These are phyloP conservation scores for Chaetomidium leptoderma DNA, from an alignment of 495 filamentous ascomycete species.

Conservation along the genomic window DNA sequence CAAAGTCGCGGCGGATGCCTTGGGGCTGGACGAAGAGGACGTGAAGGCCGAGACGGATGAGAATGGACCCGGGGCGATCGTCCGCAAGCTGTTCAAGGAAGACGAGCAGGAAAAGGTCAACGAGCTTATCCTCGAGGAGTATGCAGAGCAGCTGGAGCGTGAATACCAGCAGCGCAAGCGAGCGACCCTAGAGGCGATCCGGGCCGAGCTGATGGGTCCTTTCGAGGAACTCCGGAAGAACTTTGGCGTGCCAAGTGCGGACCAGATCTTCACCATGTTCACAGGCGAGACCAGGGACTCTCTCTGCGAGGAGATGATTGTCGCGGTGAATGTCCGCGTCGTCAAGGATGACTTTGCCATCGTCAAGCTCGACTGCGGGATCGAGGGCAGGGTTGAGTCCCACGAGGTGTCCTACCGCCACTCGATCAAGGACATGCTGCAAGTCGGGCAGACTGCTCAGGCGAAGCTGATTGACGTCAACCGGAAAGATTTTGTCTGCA, in stretches of 20 bases:
- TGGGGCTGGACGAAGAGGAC: conserved; percentile 95
- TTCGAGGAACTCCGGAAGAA: conserved; percentile 90
- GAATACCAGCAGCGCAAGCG: conserved; percentile 93
- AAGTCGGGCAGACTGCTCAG: conserved; percentile 73
- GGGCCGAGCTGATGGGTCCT: conserved; percentile 83
- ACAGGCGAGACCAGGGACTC: conserved; percentile 88
- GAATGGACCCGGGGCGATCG: conserved; percentile 79
- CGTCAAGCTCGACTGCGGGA: conserved; percentile 86
- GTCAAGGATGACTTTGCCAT: conserved; percentile 89
- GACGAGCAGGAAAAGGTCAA: conserved; percentile 92
- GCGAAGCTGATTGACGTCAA: conserved; percentile 85
- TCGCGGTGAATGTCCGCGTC: conserved; percentile 81
- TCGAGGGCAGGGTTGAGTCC: conserved; percentile 78
- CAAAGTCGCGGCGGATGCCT: conserved; percentile 96
- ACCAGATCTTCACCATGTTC: conserved; percentile 94
- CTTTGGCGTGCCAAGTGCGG: conserved; percentile 63
- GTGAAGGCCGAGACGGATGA: conserved; percentile 90
- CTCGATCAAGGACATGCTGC: conserved; percentile 55
- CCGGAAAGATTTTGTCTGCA: conserved; percentile 72
- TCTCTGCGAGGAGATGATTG: conserved; percentile 80
- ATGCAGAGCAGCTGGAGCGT: conserved; percentile 89
- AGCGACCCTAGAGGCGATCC: conserved; percentile 92
- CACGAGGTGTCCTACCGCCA: conserved; percentile 63
- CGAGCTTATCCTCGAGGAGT: conserved; percentile 92
- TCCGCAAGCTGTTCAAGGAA: conserved; percentile 86